Conservation (phyloP, 306 rosid species). For the Abrus precatorius region DNA sequence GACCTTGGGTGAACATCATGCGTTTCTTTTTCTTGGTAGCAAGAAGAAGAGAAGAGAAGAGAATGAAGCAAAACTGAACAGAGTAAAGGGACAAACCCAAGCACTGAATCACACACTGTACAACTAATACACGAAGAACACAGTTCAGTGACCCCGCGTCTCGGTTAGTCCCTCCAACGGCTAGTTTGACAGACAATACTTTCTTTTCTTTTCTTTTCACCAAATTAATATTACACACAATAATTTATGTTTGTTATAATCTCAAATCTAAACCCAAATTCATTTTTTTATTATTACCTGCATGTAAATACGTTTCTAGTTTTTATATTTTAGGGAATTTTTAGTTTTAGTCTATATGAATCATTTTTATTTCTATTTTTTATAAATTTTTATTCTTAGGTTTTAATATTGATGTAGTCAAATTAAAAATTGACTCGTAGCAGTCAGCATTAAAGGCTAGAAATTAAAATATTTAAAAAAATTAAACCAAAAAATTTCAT, state of each 20-base stretch:
- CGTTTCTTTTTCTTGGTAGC: neutral
- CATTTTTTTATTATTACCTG: neutral
- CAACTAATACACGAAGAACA: neutral
- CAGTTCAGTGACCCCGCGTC: neutral
- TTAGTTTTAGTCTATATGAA: no score
- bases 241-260: no score
- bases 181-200: neutral
- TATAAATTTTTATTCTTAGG: no score
- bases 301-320: neutral
- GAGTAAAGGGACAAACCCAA: neutral
- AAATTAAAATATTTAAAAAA: no score
- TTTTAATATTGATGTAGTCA: no score
- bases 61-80: neutral
- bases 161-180: neutral
- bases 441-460: no score
- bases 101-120: neutral
- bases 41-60: neutral
- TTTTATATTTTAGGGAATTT: no score
- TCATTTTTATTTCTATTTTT: no score
- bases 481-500: no score
- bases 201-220: neutral
- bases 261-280: no score
- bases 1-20: conserved; percentile 90
- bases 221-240: neutral
- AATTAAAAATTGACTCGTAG: no score